Percentiles rank a stretch among this genome's conserved stretches.
Conservation (phyloP, 495 filamentous ascomycete species). For the Penicillium paradoxum region DNA sequence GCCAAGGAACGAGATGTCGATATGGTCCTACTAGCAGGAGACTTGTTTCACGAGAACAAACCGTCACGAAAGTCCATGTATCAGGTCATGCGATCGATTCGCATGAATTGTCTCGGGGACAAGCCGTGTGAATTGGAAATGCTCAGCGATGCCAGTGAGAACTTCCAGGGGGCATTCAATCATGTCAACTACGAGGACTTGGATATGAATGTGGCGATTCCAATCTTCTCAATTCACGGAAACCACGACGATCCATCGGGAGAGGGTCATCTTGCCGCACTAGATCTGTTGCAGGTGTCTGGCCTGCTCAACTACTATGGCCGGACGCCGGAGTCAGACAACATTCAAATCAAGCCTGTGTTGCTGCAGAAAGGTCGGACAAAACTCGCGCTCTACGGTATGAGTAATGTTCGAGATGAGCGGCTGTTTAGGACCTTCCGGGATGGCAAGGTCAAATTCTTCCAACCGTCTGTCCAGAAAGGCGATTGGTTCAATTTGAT, state of each 20-base stretch:
- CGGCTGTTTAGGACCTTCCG: slow-evolving; percentile 88
- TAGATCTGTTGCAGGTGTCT: slow-evolving; percentile 87
- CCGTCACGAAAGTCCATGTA: slow-evolving; percentile 96
- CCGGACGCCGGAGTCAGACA: slow-evolving; percentile 82
- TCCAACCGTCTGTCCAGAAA: slow-evolving; percentile 74
- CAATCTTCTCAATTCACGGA: slow-evolving; percentile 96
- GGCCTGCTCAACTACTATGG: slow-evolving; percentile 96
- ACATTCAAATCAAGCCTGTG: slow-evolving; percentile 85
- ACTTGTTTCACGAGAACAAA: slow-evolving; percentile 98
- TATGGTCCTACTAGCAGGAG: slow-evolving; percentile 91
- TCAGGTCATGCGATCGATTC: slow-evolving; percentile 88
- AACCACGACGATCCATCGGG: slow-evolving; percentile 98
- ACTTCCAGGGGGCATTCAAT: slow-evolving; percentile 77
- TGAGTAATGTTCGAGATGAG: slow-evolving; percentile 96
- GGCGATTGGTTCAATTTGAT: slow-evolving; percentile 96
- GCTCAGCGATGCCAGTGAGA: slow-evolving; percentile 84
- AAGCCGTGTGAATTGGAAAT: slow-evolving; percentile 95
- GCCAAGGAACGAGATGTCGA: slow-evolving; percentile 86
- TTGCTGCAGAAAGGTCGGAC: slow-evolving; percentile 90
- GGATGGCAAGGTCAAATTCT: slow-evolving; percentile 91
- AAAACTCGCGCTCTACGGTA: slow-evolving; percentile 89
- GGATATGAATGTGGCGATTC: slow-evolving; percentile 96
- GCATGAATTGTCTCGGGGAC: slow-evolving; percentile 89
- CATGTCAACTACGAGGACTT: slow-evolving; percentile 97
- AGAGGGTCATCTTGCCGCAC: slow-evolving; percentile 80